These are phyloP conservation scores for Suhomyces bolitotheri DNA, from an alignment of 1,139 yeast species.

Conservation along the genomic window DNA sequence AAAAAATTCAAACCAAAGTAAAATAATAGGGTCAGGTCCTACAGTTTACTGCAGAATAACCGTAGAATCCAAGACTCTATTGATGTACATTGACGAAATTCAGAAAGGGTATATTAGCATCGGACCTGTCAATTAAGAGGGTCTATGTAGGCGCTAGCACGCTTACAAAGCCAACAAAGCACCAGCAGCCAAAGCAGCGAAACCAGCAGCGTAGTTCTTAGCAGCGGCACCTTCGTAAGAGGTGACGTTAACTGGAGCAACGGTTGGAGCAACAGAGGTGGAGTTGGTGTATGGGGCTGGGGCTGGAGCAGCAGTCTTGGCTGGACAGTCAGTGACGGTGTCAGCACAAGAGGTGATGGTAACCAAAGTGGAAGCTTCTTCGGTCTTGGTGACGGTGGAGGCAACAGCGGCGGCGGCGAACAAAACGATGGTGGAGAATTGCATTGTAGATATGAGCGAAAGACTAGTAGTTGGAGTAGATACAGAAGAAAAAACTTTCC, in stretches of 20 bases:
- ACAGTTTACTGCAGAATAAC: constrained; percentile 6
- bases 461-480: constrained; percentile 30
- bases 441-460: constrained; percentile 36
- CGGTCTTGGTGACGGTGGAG: constrained; percentile 36
- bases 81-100: constrained; percentile 2
- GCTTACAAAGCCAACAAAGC: constrained; percentile 53
- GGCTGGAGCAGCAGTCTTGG: constrained; percentile 21
- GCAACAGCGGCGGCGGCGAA: constrained; percentile 44
- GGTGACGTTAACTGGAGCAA: constrained; percentile 34
- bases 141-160: constrained; percentile 5
- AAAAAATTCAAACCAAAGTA: no score
- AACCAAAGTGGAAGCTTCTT: constrained; percentile 31
- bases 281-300: constrained; percentile 21
- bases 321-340: constrained; percentile 44
- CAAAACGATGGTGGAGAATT: constrained; percentile 50
- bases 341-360: constrained; percentile 48
- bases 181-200: constrained; percentile 53
- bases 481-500: constrained; percentile 12
- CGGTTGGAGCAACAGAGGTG: constrained; percentile 22
- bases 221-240: constrained; percentile 38
- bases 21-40: no score
- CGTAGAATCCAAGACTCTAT: background rate
- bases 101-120: constrained; percentile 6
- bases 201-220: constrained; percentile 41
- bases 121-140: constrained; percentile 7